A percentile compares a stretch with the other conserved stretches of the same genome.
Evolutionary conservation across 805 yeast species (phyloP).

Genomic region (Lipomyces sp.): DNA sequence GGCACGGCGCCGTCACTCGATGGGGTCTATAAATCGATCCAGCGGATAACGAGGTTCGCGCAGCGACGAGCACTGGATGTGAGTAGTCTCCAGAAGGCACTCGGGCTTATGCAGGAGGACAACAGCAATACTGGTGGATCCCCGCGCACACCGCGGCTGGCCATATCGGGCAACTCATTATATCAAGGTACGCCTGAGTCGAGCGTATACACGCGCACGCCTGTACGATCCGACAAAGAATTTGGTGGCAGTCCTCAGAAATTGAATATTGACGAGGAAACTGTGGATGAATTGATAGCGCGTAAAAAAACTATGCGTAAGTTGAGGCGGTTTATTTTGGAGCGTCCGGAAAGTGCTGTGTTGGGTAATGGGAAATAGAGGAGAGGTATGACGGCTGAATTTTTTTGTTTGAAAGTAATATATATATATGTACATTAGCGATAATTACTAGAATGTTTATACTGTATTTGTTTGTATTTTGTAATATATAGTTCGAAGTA

Average conservation of each 20-base stretch:
- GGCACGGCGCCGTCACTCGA: slow-evolving; percentile 22
- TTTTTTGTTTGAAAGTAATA: background rate
- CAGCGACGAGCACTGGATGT: slow-evolving; percentile 27
- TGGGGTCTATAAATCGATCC: slow-evolving; percentile 29
- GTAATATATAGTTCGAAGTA: background rate
- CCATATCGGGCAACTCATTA: background rate
- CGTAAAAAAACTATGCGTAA: slow-evolving; percentile 15
- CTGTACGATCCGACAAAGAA: background rate
- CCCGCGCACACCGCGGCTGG: background rate
- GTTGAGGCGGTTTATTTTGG: slow-evolving; percentile 7
- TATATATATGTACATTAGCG: background rate
- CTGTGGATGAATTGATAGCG: slow-evolving; percentile 24
- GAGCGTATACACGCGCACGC: background rate
- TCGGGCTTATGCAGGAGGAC: background rate
- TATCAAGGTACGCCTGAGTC: background rate
- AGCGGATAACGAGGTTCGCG: slow-evolving; percentile 28
- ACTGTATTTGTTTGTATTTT: background rate
- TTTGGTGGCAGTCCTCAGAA: background rate
- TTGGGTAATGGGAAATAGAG: slow-evolving; percentile 17
- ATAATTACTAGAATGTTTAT: background rate
- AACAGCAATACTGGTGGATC: background rate
- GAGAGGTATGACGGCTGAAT: background rate
- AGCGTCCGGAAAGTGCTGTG: slow-evolving; percentile 11
- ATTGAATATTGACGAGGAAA: slow-evolving; percentile 22
- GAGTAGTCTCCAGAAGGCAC: slow-evolving; percentile 13